These are phyloP conservation scores for Oryza glumipatula DNA, from an alignment of 176 grass and related monocot genomes.

Conservation along the genomic window DNA sequence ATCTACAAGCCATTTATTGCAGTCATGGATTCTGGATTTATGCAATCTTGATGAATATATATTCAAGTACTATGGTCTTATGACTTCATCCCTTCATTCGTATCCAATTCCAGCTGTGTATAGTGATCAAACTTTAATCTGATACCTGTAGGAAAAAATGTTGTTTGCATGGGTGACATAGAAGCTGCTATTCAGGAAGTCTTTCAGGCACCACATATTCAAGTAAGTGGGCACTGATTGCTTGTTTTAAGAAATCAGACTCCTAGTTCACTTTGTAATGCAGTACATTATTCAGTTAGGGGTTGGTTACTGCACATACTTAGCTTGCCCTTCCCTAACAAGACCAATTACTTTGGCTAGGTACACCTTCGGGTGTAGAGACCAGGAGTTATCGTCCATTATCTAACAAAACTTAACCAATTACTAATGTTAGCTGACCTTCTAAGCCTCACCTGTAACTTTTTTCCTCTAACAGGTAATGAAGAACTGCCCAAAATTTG, in stretches of 20 bases:
- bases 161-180: constrained; percentile 87
- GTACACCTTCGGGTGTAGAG: no score
- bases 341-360: neutral
- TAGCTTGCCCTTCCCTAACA: neutral
- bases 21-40: neutral
- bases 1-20: neutral
- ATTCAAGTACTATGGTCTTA: constrained; percentile 13
- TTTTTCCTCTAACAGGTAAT: constrained; percentile 64
- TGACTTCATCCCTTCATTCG: constrained; percentile 9
- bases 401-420: neutral
- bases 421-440: constrained; percentile 21
- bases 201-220: constrained; percentile 98
- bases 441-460: constrained; percentile 25
- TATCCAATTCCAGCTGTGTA: constrained; percentile 7
- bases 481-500: constrained; percentile 87
- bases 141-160: constrained; percentile 57
- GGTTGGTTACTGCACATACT: neutral
- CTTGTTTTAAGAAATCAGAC: no score
- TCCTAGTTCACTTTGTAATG: no score
- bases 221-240: constrained; percentile 52
- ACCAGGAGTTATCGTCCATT: neutral
- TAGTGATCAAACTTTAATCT: constrained; percentile 22
- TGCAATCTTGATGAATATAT: constrained; percentile 28
- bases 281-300: neutral
- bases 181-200: constrained; percentile 91